Percentiles rank a stretch among this genome's conserved stretches.
phyloP scores from a whole-genome alignment of 108 stramenopile genomes.

The Stephanodiscus triporus region DNA sequence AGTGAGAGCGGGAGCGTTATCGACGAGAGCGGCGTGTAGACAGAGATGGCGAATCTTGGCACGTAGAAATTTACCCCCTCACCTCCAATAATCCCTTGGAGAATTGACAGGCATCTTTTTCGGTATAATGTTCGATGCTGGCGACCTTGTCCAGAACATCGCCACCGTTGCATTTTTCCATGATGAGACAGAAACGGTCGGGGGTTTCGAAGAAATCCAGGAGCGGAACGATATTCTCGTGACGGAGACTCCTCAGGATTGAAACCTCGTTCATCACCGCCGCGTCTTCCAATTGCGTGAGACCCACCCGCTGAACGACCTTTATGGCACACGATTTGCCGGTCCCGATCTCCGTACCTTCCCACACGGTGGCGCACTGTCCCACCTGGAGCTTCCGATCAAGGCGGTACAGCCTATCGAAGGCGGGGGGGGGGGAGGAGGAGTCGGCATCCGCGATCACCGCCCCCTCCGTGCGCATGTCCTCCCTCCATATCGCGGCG shows the following conservation, averaged over 20 bases:
- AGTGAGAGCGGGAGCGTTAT: too few relatives aligned
- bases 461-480: conserved; percentile 21
- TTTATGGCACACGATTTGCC: conserved; percentile 64
- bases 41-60: too few relatives aligned
- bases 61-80: too few relatives aligned
- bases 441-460: not conserved
- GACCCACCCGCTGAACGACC: conserved; percentile 55
- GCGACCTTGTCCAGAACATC: conserved; percentile 97
- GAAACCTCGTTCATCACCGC: conserved; percentile 75
- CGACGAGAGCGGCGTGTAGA: too few relatives aligned
- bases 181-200: conserved; percentile 87
- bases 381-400: conserved; percentile 60
- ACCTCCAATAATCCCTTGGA: conserved; percentile 60
- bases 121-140: conserved; percentile 82
- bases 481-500: conserved; percentile 52
- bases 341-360: conserved; percentile 40
- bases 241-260: conserved; percentile 64
- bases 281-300: conserved; percentile 59
- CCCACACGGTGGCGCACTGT: conserved; percentile 62
- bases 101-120: conserved; percentile 92
- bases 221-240: conserved; percentile 79
- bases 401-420: conserved; percentile 63
- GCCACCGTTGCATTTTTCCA: conserved; percentile 91
- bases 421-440: conserved; percentile 19
- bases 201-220: conserved; percentile 91